Conservation (phyloP, 495 filamentous ascomycete species). For the Penicillium robsamsonii region DNA sequence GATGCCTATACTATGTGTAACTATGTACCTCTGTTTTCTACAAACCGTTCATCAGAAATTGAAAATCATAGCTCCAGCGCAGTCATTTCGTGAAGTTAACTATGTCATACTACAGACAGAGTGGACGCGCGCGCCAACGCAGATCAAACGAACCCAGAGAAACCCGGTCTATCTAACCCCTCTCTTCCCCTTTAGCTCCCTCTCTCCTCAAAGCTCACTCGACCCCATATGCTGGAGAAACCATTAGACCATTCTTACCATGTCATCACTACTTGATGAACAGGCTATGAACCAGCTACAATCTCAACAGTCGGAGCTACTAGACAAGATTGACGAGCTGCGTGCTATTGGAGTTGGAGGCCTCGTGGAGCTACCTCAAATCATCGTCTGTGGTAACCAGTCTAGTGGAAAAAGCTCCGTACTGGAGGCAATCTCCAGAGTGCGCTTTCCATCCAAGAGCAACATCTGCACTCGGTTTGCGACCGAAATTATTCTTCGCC, state of each 20-base stretch:
- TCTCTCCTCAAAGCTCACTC: neutral
- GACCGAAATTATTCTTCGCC: slow-evolving; percentile 57
- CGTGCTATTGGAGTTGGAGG: slow-evolving; percentile 53
- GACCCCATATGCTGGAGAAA: no score
- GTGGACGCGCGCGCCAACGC: no score
- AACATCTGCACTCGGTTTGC: slow-evolving; percentile 67
- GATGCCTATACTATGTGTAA: neutral
- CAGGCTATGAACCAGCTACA: slow-evolving; percentile 20
- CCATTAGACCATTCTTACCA: neutral
- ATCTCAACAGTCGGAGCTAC: slow-evolving; percentile 31
- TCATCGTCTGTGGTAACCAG: slow-evolving; percentile 74
- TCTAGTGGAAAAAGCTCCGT: slow-evolving; percentile 73
- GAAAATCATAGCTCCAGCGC: neutral
- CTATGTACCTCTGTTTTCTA: neutral
- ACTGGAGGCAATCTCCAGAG: slow-evolving; percentile 67
- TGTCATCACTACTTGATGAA: neutral
- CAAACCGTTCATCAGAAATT: neutral
- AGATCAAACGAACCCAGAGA: neutral
- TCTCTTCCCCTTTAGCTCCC: no score
- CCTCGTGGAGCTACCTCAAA: slow-evolving; percentile 63
- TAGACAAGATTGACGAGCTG: slow-evolving; percentile 59
- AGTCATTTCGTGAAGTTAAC: neutral
- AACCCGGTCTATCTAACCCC: neutral
- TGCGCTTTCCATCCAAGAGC: slow-evolving; percentile 65
- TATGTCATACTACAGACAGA: neutral